Conservation (phyloP, 345 rosid genomes). For the Brassica nigra region DNA sequence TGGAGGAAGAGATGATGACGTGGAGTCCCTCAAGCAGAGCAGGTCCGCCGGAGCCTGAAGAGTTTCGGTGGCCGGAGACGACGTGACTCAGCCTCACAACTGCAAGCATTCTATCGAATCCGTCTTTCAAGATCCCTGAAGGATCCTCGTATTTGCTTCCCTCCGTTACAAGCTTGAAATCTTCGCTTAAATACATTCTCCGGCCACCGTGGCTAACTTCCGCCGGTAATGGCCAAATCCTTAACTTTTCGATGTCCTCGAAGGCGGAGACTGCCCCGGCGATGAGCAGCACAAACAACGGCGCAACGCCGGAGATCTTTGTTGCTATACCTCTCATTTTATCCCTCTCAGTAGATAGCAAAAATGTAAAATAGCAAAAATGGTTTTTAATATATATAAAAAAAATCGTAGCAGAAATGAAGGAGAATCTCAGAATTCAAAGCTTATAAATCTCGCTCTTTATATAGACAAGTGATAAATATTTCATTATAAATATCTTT, state of each 20-base stretch:
- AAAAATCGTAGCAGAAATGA: constrained; percentile 13
- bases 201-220: constrained; percentile 48
- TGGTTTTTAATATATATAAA: background rate
- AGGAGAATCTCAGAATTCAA: constrained; percentile 18
- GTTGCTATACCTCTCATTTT: constrained; percentile 31
- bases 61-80: constrained; percentile 37
- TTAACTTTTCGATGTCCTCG: constrained; percentile 36
- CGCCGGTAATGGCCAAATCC: constrained; percentile 63
- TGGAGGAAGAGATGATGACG: constrained; percentile 49
- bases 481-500: no score
- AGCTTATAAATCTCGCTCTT: constrained; percentile 18
- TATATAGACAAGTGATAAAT: background rate
- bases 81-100: constrained; percentile 47
- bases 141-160: constrained; percentile 45
- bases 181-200: constrained; percentile 38
- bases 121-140: constrained; percentile 54
- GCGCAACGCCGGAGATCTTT: constrained; percentile 30
- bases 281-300: constrained; percentile 27
- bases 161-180: constrained; percentile 44
- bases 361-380: constrained; percentile 10
- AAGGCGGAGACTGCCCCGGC: constrained; percentile 37
- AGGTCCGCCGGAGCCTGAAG: constrained; percentile 41
- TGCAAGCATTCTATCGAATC: constrained; percentile 54
- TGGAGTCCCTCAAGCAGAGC: constrained; percentile 48
- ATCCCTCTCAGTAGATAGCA: constrained; percentile 8